Evolutionary conservation across 257 asterid genomes (phyloP).

Genomic region (Primulina tabacum): DNA sequence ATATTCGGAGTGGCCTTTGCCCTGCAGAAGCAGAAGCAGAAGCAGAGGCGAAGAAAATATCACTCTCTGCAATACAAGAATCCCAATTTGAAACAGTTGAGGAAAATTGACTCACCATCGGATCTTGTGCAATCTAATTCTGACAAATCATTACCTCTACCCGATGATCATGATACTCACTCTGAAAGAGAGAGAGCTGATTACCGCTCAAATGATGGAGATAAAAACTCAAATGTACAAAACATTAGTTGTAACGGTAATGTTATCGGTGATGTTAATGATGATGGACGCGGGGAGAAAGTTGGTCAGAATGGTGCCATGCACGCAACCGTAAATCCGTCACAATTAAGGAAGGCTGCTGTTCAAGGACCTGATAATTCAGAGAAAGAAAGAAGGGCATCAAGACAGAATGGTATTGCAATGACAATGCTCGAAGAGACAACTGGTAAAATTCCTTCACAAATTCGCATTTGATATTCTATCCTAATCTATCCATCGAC

Average conservation of each 20-base stretch:
- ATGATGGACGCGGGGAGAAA: conserved; percentile 35
- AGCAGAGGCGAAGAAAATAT: conserved; percentile 29
- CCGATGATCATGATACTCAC: conserved; percentile 10
- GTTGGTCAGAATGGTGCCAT: conserved; percentile 31
- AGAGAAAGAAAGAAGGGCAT: conserved; percentile 24
- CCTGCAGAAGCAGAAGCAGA: conserved; percentile 34
- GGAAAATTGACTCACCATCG: conserved; percentile 28
- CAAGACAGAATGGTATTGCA: conserved; percentile 30
- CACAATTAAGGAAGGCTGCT: conserved; percentile 23
- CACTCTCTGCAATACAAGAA: conserved; percentile 25
- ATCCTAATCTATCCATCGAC: background rate
- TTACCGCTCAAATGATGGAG: conserved; percentile 29
- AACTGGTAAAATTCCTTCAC: conserved; percentile 40
- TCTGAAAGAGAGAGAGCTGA: conserved; percentile 29
- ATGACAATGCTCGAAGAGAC: conserved; percentile 63
- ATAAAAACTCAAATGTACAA: conserved; percentile 24
- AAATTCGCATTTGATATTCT: background rate
- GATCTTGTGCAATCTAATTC: conserved; percentile 42
- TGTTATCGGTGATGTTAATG: conserved; percentile 21
- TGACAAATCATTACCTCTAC: conserved; percentile 26
- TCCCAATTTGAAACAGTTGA: conserved; percentile 21
- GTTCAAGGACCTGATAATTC: conserved; percentile 27
- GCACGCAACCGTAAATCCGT: conserved; percentile 33
- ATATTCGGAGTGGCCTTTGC: conserved; percentile 50
- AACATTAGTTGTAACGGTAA: conserved; percentile 22